Evolutionary conservation across 305 asterid species (phyloP), one percentile per base, ranked within the genome.

Genomic region (Withania somnifera): DNA sequence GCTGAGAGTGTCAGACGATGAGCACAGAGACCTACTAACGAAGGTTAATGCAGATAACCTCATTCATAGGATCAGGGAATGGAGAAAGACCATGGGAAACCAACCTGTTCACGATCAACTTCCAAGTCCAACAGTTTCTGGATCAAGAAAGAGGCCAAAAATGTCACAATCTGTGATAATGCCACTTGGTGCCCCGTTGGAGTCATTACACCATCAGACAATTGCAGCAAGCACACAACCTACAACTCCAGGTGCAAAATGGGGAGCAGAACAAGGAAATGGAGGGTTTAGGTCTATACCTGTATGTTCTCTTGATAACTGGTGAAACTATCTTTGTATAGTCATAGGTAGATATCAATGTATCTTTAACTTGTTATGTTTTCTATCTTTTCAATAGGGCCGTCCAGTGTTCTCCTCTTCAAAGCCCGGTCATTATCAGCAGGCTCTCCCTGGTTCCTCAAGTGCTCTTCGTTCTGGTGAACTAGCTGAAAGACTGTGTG

Each of bases 1-100:
- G 85, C 90, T 97, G 85, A 91, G 99, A 88, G 98, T 97, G 60
- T 97, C 99, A 13, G 99, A 97, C 38, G 97, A 97, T 83, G 99
- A 97, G 90, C 99, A 97, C 82, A 88, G 99, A 75, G 96, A 92
- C 81, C 87, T 90, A 57, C 97, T 97, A 64, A 87, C 89, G 82
- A 90, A 92, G 86, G 99, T 94, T 78, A 93, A 93, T 90, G 93
- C 94, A 30, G 99, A 94, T 82, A 97, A 90, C 71, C 93, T 95
- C 85, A 91, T 97, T 81, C 93, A 87, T 86, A 90, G 91, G 87
- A 97, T 97, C 85, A 90, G 99, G 85, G 99, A 97, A 85, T 97
- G 99, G 99, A 92, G 98, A 87, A 97, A 91, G 89, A 88, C 95
- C 19, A 97, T 94, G 60, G 98, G 94, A 87, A 85, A 50, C 71